A percentile compares a stretch with the other conserved stretches of the same genome.
These are phyloP conservation scores for Phytophthora chlamydospora DNA, from an alignment of 352 stramenopile species.

Conservation along the genomic window DNA sequence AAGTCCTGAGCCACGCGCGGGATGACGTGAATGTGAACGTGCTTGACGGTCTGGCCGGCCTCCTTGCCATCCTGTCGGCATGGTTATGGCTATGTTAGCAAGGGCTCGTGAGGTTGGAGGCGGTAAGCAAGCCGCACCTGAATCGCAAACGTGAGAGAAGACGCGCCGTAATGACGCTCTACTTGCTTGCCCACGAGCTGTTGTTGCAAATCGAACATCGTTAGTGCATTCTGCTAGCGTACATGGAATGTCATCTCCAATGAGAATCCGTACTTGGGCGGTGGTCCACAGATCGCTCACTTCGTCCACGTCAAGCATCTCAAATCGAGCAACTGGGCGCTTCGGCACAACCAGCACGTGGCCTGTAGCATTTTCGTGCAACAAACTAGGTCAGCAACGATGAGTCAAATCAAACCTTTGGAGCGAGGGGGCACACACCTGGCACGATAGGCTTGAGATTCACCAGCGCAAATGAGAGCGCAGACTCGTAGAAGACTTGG, in stretches of 20 bases:
- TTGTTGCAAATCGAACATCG: background rate
- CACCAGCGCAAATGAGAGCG: slow-evolving; percentile 81
- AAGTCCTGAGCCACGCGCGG: slow-evolving; percentile 85
- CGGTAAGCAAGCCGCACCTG: slow-evolving; percentile 50
- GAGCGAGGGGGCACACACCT: too few species aligned
- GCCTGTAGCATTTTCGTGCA: slow-evolving; percentile 34
- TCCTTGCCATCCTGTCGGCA: slow-evolving; percentile 73
- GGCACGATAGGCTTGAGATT: slow-evolving; percentile 95
- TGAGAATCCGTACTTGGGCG: slow-evolving; percentile 55
- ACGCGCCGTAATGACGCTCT: slow-evolving; percentile 68
- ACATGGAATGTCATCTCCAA: background rate
- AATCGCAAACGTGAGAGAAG: slow-evolving; percentile 92
- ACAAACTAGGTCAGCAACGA: background rate
- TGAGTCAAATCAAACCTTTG: background rate
- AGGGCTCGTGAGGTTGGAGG: background rate
- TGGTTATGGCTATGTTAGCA: background rate
- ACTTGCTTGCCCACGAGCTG: slow-evolving; percentile 77
- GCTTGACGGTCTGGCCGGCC: slow-evolving; percentile 91
- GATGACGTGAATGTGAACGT: slow-evolving; percentile 95
- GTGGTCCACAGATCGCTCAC: slow-evolving; percentile 89
- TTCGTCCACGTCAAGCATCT: slow-evolving; percentile 84
- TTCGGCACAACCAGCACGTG: slow-evolving; percentile 92
- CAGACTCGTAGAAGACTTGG: slow-evolving; percentile 69
- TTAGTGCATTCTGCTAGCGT: too few species aligned
- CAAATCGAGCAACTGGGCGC: slow-evolving; percentile 72